Conservation (phyloP, 768 basidiomycete genomes). For the Fomitopsis pulvina region DNA sequence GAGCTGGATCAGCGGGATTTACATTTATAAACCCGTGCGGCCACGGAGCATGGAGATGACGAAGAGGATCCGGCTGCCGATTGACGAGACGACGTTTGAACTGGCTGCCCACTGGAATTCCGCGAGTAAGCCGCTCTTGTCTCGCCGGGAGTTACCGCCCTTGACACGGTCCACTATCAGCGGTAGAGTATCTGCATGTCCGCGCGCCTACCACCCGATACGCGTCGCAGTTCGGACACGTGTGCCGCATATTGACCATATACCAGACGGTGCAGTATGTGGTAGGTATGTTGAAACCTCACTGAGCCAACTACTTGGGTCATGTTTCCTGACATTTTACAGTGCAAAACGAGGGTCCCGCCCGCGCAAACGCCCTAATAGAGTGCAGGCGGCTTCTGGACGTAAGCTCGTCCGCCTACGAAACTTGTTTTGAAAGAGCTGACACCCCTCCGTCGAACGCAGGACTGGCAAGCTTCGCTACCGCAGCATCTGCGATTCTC, state of each 20-base stretch:
- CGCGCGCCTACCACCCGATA: slow-evolving; percentile 53
- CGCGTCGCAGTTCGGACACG: slow-evolving; percentile 70
- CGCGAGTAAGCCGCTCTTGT: slow-evolving; percentile 10
- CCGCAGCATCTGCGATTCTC: slow-evolving; percentile 67
- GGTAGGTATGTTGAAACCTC: slow-evolving; percentile 34
- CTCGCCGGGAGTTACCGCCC: not conserved
- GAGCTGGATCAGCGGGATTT: slow-evolving; percentile 40
- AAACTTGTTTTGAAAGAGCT: not conserved
- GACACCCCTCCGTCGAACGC: not conserved
- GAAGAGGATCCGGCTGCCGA: slow-evolving; percentile 60
- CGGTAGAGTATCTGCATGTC: slow-evolving; percentile 61
- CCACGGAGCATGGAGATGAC: slow-evolving; percentile 25
- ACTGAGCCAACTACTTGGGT: not conserved
- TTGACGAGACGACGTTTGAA: slow-evolving; percentile 78
- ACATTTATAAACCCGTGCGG: slow-evolving; percentile 29
- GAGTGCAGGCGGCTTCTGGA: slow-evolving; percentile 9
- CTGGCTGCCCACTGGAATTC: slow-evolving; percentile 27
- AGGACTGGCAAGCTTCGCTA: slow-evolving; percentile 65
- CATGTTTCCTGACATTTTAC: not conserved
- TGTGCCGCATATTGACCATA: slow-evolving; percentile 62
- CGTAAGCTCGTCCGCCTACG: slow-evolving; percentile 5
- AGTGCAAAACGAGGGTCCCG: slow-evolving; percentile 15
- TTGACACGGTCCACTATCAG: slow-evolving; percentile 2
- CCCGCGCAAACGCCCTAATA: slow-evolving; percentile 10
- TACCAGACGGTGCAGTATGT: slow-evolving; percentile 54